Evolutionary conservation across 2,329 filamentous ascomycete genomes (phyloP).

Genomic region (Microsporum canis): DNA sequence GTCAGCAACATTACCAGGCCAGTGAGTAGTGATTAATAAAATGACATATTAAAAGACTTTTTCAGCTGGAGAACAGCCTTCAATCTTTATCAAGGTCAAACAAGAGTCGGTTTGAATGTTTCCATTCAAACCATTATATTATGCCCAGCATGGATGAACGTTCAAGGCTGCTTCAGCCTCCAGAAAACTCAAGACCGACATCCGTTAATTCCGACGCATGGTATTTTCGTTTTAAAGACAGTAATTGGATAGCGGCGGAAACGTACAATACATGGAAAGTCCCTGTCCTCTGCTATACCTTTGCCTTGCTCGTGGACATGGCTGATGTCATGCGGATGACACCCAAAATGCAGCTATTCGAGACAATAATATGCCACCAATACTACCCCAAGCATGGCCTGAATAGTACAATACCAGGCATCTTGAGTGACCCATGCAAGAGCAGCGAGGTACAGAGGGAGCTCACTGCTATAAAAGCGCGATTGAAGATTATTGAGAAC

Average conservation of each 20-base stretch:
- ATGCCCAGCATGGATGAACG: not conserved
- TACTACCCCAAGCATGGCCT: not conserved
- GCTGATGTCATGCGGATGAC: not conserved
- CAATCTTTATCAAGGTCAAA: too few species aligned
- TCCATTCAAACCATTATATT: too few species aligned
- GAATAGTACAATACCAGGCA: not conserved
- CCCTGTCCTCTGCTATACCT: not conserved
- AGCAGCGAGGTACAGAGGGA: not conserved
- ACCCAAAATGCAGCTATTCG: constrained; percentile 1
- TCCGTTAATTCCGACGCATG: not conserved
- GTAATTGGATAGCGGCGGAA: not conserved
- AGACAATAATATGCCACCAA: not conserved
- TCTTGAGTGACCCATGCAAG: not conserved
- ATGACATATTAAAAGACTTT: too few species aligned
- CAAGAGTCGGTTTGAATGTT: too few species aligned
- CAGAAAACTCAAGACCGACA: not conserved
- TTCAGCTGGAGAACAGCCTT: too few species aligned
- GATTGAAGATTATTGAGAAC: constrained; percentile 1
- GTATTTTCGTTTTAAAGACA: not conserved
- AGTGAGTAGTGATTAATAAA: too few species aligned
- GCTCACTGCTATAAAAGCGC: not conserved
- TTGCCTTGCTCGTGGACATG: not conserved
- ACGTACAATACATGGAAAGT: not conserved
- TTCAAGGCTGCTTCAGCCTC: not conserved
- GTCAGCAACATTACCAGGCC: not conserved